These are phyloP conservation scores for Myxozyma geophila DNA, from an alignment of 805 yeast genomes.

Conservation along the genomic window DNA sequence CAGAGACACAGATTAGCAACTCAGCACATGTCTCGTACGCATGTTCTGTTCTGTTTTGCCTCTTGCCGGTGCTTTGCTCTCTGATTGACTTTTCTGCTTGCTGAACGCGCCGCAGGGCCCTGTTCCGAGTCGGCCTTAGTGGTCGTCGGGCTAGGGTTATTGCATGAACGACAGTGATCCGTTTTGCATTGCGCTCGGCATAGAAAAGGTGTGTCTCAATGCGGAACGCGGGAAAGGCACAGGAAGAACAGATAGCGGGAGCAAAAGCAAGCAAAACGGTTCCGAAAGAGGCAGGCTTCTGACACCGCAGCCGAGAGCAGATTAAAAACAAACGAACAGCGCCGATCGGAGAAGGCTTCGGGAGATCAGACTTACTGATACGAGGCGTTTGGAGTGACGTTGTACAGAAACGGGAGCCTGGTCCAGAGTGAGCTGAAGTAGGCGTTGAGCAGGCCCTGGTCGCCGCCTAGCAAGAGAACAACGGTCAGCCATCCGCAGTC, in stretches of 20 bases:
- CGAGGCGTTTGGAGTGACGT: conserved; percentile 70
- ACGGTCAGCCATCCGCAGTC: conserved; percentile 1
- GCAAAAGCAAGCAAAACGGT: neutral
- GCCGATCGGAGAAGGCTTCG: neutral
- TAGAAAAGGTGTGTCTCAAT: too few species aligned
- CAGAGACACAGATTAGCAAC: neutral
- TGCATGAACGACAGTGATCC: conserved; percentile 1
- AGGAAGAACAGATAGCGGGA: neutral
- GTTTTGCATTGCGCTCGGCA: too few species aligned
- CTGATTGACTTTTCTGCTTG: too few species aligned
- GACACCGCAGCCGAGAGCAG: neutral
- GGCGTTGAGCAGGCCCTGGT: conserved; percentile 86
- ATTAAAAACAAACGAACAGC: neutral
- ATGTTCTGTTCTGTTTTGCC: too few species aligned
- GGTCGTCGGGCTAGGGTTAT: conserved; percentile 13
- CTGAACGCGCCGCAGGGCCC: too few species aligned
- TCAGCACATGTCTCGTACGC: too few species aligned
- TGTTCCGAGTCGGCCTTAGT: too few species aligned
- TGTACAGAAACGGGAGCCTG: conserved; percentile 76
- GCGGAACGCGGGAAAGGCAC: too few species aligned
- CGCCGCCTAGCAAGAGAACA: conserved; percentile 53
- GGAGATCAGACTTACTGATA: conserved; percentile 59
- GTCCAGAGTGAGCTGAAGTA: conserved; percentile 67
- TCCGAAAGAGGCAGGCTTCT: neutral
- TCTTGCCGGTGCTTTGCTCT: too few species aligned